Conservation (phyloP, 257 asterid genomes). For the Ajuga chamaepitys region DNA sequence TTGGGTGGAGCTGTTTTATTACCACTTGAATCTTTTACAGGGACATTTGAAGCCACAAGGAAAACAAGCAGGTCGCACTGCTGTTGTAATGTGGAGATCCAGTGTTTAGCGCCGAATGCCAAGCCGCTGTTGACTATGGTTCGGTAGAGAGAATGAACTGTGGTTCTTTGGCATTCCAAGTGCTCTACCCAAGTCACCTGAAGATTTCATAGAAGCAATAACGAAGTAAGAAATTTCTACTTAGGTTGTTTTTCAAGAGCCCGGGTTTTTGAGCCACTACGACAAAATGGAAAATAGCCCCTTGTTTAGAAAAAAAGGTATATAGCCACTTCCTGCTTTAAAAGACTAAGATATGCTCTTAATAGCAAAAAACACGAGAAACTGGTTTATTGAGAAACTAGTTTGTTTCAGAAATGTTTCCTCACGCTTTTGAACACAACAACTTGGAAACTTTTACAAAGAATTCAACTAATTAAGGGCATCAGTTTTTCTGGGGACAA, state of each 20-base stretch:
- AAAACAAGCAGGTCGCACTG: conserved; percentile 71
- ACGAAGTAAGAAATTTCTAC: conserved; percentile 5
- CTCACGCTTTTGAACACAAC: too few species aligned
- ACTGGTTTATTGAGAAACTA: too few species aligned
- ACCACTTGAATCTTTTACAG: conserved; percentile 75
- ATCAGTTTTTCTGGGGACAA: too few species aligned
- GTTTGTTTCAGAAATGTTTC: too few species aligned
- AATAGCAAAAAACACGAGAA: too few species aligned
- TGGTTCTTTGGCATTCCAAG: conserved; percentile 55
- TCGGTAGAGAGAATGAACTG: conserved; percentile 54
- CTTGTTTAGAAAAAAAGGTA: too few species aligned
- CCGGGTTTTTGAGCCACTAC: too few species aligned
- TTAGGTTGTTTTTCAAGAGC: neutral
- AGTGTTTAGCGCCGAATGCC: conserved; percentile 85
- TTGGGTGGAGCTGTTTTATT: neutral
- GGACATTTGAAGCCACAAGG: conserved; percentile 80
- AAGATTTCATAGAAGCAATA: neutral
- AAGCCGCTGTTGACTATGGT: conserved; percentile 63
- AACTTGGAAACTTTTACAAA: too few species aligned
- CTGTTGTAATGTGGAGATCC: conserved; percentile 75
- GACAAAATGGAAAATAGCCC: too few species aligned
- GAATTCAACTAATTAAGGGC: too few species aligned
- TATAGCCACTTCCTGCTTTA: too few species aligned
- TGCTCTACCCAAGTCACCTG: conserved; percentile 99
- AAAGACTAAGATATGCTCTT: too few species aligned